Evolutionary conservation across 345 rosid species (phyloP), one percentile per base, ranked within the genome.

Genomic region (Salix purpurea): DNA sequence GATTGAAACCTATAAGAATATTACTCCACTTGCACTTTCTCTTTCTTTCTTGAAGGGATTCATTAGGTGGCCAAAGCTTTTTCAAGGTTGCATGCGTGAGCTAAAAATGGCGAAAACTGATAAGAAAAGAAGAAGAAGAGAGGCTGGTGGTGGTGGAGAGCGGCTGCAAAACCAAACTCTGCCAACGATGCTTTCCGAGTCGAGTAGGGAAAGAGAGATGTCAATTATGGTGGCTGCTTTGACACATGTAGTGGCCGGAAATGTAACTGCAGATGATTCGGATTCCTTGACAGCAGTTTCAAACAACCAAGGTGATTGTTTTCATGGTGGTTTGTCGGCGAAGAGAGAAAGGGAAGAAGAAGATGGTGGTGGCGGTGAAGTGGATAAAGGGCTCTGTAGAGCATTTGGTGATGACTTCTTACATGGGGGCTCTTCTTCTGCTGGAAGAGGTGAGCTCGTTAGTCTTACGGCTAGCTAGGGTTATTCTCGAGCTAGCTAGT

Each of bases 151-250:
- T 65, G 79, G 12, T 62, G 74, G 74, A n/a, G 83, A 79, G 56
- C 74, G 85, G 85, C 10, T 74, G 56, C 58, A 74, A 10, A 68
- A 68, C 24, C 37, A 32, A 23, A 14, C 69, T 7, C 9, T 39
- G 11, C 42, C 52, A 24, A 6, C 12, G 23, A 9, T 60, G 64
- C 56, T 72, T 23, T 24, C 75, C 39, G 71, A 85, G 44, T 34
- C 62, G 67, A 77, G 77, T 44, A 89, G 89, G 77, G 91, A 91
- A 76, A 83, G 79, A 84, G 98, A 94, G 90, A 91, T 86, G 91
- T 84, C 90, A 4, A 87, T 79, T 1, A 92, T 92, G 77, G 97
- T 92, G 70, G 82, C 94, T 68, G 94, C 98, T 79, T 79, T 94
- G 80, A 82, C 85, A 1, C 90, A 82, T 70, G 96, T 92, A 4